Percentiles rank a stretch among this genome's conserved stretches.
phyloP scores from a whole-genome alignment of 2,329 filamentous ascomycete species.

The Aspergillus pseudotamarii region DNA sequence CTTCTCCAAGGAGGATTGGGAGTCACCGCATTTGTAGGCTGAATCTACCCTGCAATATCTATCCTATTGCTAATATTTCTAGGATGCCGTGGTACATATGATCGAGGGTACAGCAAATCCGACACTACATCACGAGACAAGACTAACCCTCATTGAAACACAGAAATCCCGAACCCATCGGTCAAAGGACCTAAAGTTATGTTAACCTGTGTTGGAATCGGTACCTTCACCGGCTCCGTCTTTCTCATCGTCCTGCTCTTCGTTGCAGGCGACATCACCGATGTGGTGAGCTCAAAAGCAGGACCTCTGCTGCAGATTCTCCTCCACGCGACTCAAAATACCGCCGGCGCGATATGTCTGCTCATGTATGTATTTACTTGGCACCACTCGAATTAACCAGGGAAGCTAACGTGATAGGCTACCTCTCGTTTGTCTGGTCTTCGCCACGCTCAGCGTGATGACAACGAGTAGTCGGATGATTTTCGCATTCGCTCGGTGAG shows the following conservation, averaged over 20 bases:
- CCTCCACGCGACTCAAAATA: conserved; percentile 63
- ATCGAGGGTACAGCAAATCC: conserved; percentile 19
- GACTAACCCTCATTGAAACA: background rate
- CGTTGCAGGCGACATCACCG: conserved; percentile 59
- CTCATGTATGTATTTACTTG: conserved; percentile 51
- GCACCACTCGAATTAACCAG: background rate
- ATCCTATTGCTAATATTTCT: conserved; percentile 4
- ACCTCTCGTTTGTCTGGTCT: conserved; percentile 31
- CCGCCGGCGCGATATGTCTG: conserved; percentile 63
- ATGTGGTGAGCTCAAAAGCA: conserved; percentile 57
- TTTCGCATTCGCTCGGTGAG: conserved; percentile 32
- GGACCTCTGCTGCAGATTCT: conserved; percentile 66
- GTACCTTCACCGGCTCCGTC: conserved; percentile 63
- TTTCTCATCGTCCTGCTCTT: conserved; percentile 66
- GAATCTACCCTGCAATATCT: background rate
- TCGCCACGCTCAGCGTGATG: conserved; percentile 35
- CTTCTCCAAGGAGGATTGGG: conserved; percentile 54
- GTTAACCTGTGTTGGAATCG: conserved; percentile 65
- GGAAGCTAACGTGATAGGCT: conserved; percentile 24
- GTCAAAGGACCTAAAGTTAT: conserved; percentile 66
- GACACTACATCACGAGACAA: background rate
- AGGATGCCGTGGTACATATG: conserved; percentile 52
- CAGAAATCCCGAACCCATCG: conserved; percentile 45
- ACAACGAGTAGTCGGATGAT: conserved; percentile 37
- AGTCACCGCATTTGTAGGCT: conserved; percentile 53